Percentiles rank a stretch among this genome's conserved stretches.
Evolutionary conservation across 1,139 yeast genomes (phyloP).

Genomic region (Ogataea hybrid): DNA sequence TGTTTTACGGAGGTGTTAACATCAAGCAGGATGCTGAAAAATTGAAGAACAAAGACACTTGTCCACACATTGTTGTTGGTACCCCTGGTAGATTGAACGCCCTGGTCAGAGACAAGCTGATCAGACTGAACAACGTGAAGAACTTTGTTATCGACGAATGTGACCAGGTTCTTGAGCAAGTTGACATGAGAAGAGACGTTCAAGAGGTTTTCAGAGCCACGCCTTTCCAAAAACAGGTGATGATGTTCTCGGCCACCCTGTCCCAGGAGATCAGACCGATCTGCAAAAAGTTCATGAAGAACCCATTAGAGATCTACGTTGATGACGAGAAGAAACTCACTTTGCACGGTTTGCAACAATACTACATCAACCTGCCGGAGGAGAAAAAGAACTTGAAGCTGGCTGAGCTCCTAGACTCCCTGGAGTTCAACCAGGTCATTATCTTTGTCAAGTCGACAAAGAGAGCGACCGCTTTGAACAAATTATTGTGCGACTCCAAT

Average conservation of each 20-base stretch:
- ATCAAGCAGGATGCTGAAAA: conserved; percentile 83
- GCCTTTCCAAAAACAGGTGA: conserved; percentile 97
- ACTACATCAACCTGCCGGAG: conserved; percentile 85
- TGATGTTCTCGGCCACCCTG: conserved; percentile 98
- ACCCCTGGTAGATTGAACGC: conserved; percentile 98
- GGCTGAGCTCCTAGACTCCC: conserved; percentile 87
- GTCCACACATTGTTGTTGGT: conserved; percentile 96
- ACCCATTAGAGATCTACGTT: conserved; percentile 94
- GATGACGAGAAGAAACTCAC: conserved; percentile 98
- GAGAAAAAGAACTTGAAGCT: conserved; percentile 91
- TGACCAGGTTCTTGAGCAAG: conserved; percentile 91
- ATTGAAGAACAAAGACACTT: conserved; percentile 87
- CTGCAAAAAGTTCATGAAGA: conserved; percentile 97
- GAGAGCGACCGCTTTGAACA: conserved; percentile 91
- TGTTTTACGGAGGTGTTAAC: conserved; percentile 95
- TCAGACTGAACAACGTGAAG: conserved; percentile 86
- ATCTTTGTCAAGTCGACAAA: conserved; percentile 90
- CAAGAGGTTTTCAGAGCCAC: conserved; percentile 98
- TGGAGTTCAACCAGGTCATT: conserved; percentile 97
- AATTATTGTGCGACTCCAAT: conserved; percentile 85
- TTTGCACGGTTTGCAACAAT: conserved; percentile 97
- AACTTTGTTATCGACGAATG: conserved; percentile 97
- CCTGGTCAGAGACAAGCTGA: conserved; percentile 84
- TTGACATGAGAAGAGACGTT: conserved; percentile 95
- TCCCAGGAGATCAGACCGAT: conserved; percentile 94